Base-by-base conservation (phyloP, 176 grass and related monocot species). In the Triticum turgidum region DNA sequence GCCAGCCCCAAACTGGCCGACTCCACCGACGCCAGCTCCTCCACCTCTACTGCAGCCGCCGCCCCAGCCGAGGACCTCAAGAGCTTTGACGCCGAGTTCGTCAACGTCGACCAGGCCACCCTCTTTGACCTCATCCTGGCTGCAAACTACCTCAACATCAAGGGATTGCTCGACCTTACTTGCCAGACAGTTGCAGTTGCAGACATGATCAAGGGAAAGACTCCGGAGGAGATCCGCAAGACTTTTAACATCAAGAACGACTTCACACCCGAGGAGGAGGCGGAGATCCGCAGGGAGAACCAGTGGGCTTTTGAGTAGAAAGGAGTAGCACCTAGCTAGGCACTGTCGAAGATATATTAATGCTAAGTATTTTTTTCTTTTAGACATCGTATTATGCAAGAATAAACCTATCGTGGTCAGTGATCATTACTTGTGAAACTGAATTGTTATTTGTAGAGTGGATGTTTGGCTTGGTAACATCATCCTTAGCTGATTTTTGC, bases 111-210 rank as follows among this genome's bases (percentile, higher is more conserved):
- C 32, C 92, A 91, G 80, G 83, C 70, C 44, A 94, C 84, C 76
- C 89, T 94, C 33, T 91, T 91, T 54, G 92, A 94, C 63, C 89
- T 94, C 70, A 86, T 86, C 62, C 78, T 86, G 62, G 86, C 86
- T 83, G 80, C 86, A 64, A 88, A 88, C 86, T 88, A 77, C n/a
- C 86, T 88, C 4, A 77, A 88, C 86, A 88, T 88, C 71, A 88
- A 88, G 80, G 86, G 72, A 34, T 61, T 88, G 80, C 80, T 83
- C 22, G 86, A 83, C 49, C 72, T 88, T 14, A 77, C 72, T 22
- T 88, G 86, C 45, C 86, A 82, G 61, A 82, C 86, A 0, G 86
- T 87, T 1, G 86, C 86, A 0, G 86, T 87, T 1, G 86, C 86
- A 44, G 86, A 88, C 71, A 88, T 83, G 86, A 88, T 88, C 47